These are phyloP conservation scores for Claviceps purpurea DNA, from an alignment of 2,329 filamentous ascomycete genomes.

Conservation along the genomic window DNA sequence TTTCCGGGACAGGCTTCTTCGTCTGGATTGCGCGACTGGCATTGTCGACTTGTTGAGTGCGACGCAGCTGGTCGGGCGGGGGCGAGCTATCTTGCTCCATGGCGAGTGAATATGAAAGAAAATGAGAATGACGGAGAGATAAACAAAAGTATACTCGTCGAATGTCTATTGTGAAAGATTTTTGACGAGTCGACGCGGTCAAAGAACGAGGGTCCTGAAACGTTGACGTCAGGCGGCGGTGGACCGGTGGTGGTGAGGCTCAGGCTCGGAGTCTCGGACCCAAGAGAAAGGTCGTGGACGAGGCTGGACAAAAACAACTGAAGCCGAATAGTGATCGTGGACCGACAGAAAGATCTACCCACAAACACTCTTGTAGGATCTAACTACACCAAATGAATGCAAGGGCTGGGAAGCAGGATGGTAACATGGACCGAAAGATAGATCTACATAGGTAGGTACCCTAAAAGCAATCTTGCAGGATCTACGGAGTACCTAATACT, in stretches of 20 bases:
- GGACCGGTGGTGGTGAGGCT: conserved; percentile 6
- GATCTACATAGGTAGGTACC: too few relatives aligned
- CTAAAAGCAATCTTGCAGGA: too few relatives aligned
- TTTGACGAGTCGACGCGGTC: conserved; percentile 2
- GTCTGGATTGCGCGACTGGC: conserved; percentile 82
- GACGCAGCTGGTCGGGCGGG: conserved; percentile 28
- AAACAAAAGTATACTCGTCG: neutral
- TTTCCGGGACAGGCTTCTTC: conserved; percentile 92
- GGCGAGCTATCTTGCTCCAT: conserved; percentile 37
- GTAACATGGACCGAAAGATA: too few relatives aligned
- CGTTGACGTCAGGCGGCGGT: conserved; percentile 12
- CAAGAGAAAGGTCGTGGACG: neutral
- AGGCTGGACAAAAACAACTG: neutral
- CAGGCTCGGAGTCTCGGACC: too few relatives aligned
- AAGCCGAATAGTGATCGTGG: too few relatives aligned
- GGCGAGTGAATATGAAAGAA: conserved; percentile 3
- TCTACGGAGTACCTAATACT: too few relatives aligned
- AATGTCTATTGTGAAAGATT: neutral
- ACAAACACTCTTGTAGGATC: too few relatives aligned
- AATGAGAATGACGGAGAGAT: neutral
- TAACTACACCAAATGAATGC: too few relatives aligned
- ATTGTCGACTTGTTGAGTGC: conserved; percentile 63
- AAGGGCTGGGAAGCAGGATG: too few relatives aligned
- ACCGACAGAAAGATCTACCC: too few relatives aligned
- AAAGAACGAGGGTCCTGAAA: conserved; percentile 5